A percentile compares a stretch with the other conserved stretches of the same genome.
phyloP scores from a whole-genome alignment of 1,139 yeast species.

The Scheffersomyces titani region DNA sequence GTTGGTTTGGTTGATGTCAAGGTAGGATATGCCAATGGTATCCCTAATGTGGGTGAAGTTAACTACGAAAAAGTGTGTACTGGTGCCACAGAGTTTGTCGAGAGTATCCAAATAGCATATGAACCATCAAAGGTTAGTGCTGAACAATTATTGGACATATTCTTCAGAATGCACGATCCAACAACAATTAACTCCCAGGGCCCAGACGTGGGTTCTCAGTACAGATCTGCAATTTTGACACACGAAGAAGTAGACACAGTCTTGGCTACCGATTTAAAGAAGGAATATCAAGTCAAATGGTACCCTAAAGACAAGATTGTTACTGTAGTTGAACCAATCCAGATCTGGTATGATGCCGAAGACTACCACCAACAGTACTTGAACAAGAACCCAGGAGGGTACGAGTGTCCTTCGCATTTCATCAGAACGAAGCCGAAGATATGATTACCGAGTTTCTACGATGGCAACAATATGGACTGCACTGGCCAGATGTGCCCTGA shows the following conservation, averaged over 20 bases:
- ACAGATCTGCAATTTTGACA: conserved; percentile 74
- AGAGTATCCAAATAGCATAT: conserved; percentile 77
- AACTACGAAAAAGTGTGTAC: conserved; percentile 74
- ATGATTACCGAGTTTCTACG: conserved; percentile 4
- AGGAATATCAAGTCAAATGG: conserved; percentile 39
- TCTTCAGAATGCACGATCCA: conserved; percentile 90
- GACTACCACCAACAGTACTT: conserved; percentile 87
- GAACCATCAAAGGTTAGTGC: conserved; percentile 66
- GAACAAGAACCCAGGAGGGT: conserved; percentile 77
- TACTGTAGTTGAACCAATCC: conserved; percentile 69
- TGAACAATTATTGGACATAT: conserved; percentile 72
- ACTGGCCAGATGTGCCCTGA: neutral
- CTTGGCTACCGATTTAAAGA: conserved; percentile 28
- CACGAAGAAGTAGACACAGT: conserved; percentile 47
- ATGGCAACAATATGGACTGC: neutral
- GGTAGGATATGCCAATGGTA: conserved; percentile 92
- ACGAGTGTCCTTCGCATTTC: conserved; percentile 87
- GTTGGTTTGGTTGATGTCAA: conserved; percentile 72
- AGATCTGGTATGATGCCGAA: conserved; percentile 86
- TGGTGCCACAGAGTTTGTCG: conserved; percentile 73
- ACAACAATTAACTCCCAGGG: conserved; percentile 69
- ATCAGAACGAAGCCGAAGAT: conserved; percentile 26
- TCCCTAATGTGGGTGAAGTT: conserved; percentile 48
- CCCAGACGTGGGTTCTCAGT: conserved; percentile 81
- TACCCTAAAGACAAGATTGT: conserved; percentile 49